Percentiles rank a stretch among this genome's conserved stretches.
These are phyloP conservation scores for Clonostachys byssicola DNA, from an alignment of 2,329 filamentous ascomycete species.

Conservation along the genomic window DNA sequence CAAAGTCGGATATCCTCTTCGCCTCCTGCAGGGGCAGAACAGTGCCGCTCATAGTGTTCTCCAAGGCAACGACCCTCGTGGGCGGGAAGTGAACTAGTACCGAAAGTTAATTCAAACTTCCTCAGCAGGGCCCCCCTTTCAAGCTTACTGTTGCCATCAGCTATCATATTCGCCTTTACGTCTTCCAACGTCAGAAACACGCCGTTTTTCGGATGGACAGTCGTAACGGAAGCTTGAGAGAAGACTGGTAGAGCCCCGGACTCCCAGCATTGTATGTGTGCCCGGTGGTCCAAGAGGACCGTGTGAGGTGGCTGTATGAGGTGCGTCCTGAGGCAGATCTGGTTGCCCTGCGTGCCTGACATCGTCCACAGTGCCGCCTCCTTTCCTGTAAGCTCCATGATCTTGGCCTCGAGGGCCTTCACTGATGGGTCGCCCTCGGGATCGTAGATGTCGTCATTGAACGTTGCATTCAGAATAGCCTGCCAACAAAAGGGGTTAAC, in stretches of 20 bases:
- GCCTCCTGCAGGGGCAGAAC: conserved; percentile 71
- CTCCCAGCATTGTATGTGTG: conserved; percentile 68
- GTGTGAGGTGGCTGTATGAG: conserved; percentile 18
- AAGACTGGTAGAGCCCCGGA: conserved; percentile 61
- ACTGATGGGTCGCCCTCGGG: conserved; percentile 15
- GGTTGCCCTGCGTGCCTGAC: conserved; percentile 18
- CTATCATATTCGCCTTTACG: conserved; percentile 38
- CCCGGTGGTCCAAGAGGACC: conserved; percentile 52
- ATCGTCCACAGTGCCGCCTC: conserved; percentile 17
- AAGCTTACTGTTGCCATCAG: conserved; percentile 15
- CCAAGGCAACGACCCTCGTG: conserved; percentile 71
- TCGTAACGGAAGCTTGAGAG: conserved; percentile 62
- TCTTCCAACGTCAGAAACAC: conserved; percentile 71
- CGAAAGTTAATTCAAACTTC: conserved; percentile 48
- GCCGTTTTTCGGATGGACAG: conserved; percentile 64
- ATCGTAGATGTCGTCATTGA: conserved; percentile 20
- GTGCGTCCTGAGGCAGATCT: conserved; percentile 17
- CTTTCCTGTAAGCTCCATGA: conserved; percentile 15
- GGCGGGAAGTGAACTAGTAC: conserved; percentile 69
- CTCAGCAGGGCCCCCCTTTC: not conserved
- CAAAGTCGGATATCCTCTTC: conserved; percentile 63
- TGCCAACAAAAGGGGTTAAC: not conserved
- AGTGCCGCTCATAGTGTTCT: conserved; percentile 76
- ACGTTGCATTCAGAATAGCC: conserved; percentile 16
- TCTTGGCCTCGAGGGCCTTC: conserved; percentile 12